Evolutionary conservation across 257 asterid species (phyloP).

Genomic region (Nicotiana otophora): DNA sequence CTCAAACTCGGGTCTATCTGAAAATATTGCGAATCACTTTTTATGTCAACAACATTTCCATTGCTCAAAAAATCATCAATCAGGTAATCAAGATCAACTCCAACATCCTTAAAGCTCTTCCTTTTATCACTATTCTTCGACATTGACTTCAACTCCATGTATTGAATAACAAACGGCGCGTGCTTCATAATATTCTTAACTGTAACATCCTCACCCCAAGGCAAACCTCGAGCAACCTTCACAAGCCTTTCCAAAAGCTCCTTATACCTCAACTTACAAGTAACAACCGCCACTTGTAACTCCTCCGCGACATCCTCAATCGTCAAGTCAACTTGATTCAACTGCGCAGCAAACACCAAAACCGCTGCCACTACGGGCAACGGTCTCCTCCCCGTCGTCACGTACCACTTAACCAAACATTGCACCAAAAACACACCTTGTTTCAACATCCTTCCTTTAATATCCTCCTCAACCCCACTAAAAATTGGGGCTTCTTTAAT

Average conservation of each 20-base stretch:
- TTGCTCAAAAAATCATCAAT: constrained; percentile 46
- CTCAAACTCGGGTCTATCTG: constrained; percentile 20
- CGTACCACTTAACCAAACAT: constrained; percentile 82
- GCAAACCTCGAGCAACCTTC: constrained; percentile 56
- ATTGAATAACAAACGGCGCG: constrained; percentile 69
- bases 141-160: constrained; percentile 76
- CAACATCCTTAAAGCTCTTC: constrained; percentile 23
- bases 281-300: constrained; percentile 40
- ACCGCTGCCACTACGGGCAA: constrained; percentile 81
- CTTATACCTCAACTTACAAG: constrained; percentile 65
- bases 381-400: constrained; percentile 76
- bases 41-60: constrained; percentile 13
- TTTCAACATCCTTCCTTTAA: constrained; percentile 40
- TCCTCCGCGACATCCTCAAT: constrained; percentile 55
- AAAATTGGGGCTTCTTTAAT: constrained; percentile 33
- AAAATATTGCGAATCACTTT: constrained; percentile 44
- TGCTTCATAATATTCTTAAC: constrained; percentile 61
- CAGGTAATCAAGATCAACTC: constrained; percentile 44
- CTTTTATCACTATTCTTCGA: constrained; percentile 13
- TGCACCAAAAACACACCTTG: constrained; percentile 81
- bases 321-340: constrained; percentile 46
- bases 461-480: constrained; percentile 29
- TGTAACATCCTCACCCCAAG: constrained; percentile 81
- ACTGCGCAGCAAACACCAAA: constrained; percentile 53
- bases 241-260: constrained; percentile 70